Conservation (phyloP, 371 early-diverging fungal genomes). For the Catenaria anguillulae region DNA sequence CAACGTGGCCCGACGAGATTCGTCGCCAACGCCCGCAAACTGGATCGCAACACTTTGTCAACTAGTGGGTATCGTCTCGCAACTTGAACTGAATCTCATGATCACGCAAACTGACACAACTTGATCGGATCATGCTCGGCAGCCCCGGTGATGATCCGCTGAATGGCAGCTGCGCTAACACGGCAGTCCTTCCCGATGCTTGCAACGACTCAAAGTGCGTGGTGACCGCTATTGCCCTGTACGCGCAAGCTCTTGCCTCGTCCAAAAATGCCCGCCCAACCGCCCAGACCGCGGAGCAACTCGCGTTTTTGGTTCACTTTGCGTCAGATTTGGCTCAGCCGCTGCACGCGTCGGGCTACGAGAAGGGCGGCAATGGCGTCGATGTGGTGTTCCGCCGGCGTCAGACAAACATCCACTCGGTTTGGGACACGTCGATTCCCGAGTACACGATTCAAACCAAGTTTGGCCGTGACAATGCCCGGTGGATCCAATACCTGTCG, state of each 20-base stretch:
- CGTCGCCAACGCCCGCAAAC: neutral
- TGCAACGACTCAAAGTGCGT: neutral
- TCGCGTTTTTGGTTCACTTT: conserved; percentile 36
- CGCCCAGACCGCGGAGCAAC: conserved; percentile 25
- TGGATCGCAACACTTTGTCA: neutral
- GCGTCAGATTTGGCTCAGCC: conserved; percentile 44
- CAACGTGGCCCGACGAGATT: neutral
- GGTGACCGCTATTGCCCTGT: neutral
- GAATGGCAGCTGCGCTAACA: neutral
- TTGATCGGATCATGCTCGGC: too few species aligned
- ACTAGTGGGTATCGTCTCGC: too few species aligned
- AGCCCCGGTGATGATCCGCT: neutral
- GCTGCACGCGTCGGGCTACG: conserved; percentile 30
- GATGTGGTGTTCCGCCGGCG: conserved; percentile 13
- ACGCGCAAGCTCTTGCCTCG: neutral
- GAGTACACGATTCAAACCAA: conserved; percentile 17
- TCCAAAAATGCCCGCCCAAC: neutral
- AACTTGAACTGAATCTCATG: too few species aligned
- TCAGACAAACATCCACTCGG: conserved; percentile 23
- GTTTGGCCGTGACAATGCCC: conserved; percentile 12
- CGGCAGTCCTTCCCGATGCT: neutral
- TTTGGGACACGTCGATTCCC: conserved; percentile 27
- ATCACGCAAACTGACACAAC: too few species aligned
- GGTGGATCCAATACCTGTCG: conserved; percentile 16
- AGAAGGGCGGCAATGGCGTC: conserved; percentile 23